Conservation (phyloP, 345 rosid genomes). For the Eutrema heterophyllum region DNA sequence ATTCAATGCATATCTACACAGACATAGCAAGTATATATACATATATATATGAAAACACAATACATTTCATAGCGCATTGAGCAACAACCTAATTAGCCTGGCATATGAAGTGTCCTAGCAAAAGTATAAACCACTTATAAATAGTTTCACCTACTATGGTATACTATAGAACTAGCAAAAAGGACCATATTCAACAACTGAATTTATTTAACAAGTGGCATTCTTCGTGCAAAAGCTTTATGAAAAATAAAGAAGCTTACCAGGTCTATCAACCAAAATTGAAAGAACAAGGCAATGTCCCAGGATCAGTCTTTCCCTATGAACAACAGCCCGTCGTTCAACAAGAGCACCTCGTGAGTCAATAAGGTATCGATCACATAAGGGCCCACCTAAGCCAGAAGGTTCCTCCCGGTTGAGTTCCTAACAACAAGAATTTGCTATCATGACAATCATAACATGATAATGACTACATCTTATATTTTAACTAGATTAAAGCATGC, state of each 20-base stretch:
- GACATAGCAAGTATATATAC: neutral
- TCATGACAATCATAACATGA: neutral
- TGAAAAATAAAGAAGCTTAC: slow-evolving; percentile 41
- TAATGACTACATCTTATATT: neutral
- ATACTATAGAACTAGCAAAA: neutral
- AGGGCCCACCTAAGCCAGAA: slow-evolving; percentile 87
- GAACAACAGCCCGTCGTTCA: slow-evolving; percentile 80
- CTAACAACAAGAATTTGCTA: slow-evolving; percentile 34
- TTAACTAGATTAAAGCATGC: neutral
- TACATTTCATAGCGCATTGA: neutral
- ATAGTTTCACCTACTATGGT: neutral
- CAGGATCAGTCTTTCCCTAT: slow-evolving; percentile 73
- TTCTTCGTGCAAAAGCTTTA: neutral
- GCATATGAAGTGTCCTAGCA: slow-evolving; percentile 3
- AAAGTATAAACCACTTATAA: slow-evolving; percentile 1
- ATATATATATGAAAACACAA: neutral
- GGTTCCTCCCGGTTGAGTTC: slow-evolving; percentile 95
- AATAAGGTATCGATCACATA: slow-evolving; percentile 62
- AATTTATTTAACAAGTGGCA: slow-evolving; percentile 1
- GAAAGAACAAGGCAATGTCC: slow-evolving; percentile 96
- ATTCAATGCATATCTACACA: neutral
- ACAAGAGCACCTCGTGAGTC: slow-evolving; percentile 93
- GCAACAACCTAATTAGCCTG: neutral
- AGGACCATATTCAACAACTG: slow-evolving; percentile 4
- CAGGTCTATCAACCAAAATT: slow-evolving; percentile 65